Percentiles rank a stretch among this genome's conserved stretches.
Conservation (phyloP, 2,329 filamentous ascomycete genomes). For the Anthostomella pinea region DNA sequence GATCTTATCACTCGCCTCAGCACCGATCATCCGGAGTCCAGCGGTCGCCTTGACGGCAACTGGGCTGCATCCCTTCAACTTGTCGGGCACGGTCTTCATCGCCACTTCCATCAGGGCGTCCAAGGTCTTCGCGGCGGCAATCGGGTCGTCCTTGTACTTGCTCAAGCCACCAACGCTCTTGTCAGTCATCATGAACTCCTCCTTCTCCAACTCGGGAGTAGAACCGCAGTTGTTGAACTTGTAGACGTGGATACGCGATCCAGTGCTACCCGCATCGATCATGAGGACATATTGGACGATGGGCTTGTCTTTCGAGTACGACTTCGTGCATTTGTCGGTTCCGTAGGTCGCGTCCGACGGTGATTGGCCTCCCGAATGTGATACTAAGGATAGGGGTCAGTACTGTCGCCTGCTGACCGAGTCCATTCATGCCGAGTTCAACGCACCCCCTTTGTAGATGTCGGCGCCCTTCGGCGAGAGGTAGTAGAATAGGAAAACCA, state of each 20-base stretch:
- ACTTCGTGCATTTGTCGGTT: conserved; percentile 75
- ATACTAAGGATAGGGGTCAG: conserved; percentile 24
- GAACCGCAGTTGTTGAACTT: conserved; percentile 98
- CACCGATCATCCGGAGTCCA: conserved; percentile 81
- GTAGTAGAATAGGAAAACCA: conserved; percentile 63
- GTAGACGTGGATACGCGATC: conserved; percentile 97
- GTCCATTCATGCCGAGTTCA: conserved; percentile 1
- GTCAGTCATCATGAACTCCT: conserved; percentile 91
- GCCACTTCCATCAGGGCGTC: conserved; percentile 86
- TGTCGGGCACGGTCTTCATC: conserved; percentile 78
- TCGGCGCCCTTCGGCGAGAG: conserved; percentile 58
- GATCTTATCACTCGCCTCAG: conserved; percentile 78
- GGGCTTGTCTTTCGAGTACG: conserved; percentile 83
- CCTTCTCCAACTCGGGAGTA: conserved; percentile 89
- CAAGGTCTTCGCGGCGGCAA: conserved; percentile 84
- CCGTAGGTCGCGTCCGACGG: conserved; percentile 61
- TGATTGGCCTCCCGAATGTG: conserved; percentile 44
- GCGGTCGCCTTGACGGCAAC: conserved; percentile 98
- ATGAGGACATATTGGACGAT: conserved; percentile 97
- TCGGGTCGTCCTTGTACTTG: conserved; percentile 80
- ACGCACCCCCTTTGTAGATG: conserved; percentile 48
- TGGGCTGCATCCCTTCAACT: conserved; percentile 86
- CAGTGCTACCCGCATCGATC: conserved; percentile 97
- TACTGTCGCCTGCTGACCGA: background rate
- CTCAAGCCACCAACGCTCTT: conserved; percentile 82